Percentiles rank a stretch among this genome's conserved stretches.
phyloP scores from a whole-genome alignment of 1,284 basidiomycete species.

The Taiwanofungus camphoratus region DNA sequence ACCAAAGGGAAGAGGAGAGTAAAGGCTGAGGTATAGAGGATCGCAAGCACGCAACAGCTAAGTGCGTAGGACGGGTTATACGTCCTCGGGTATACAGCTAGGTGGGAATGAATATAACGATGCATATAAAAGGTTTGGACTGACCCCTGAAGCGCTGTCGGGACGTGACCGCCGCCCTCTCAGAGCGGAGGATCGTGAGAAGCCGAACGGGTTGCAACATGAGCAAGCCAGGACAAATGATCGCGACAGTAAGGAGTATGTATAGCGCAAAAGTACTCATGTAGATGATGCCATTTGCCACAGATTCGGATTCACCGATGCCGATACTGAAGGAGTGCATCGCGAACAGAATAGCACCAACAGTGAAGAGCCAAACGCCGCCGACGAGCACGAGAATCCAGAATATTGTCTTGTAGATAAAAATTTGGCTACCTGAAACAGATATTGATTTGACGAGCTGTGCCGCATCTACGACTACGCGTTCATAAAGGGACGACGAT shows the following conservation, averaged over 20 bases:
- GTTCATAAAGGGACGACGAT: background rate
- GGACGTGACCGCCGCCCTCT: conserved; percentile 61
- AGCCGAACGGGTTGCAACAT: conserved; percentile 64
- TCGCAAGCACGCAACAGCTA: conserved; percentile 59
- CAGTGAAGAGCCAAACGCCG: conserved; percentile 55
- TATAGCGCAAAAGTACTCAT: conserved; percentile 59
- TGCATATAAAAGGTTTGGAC: conserved; percentile 17
- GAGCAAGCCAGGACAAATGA: conserved; percentile 65
- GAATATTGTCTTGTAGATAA: conserved; percentile 65
- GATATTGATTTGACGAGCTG: conserved; percentile 55
- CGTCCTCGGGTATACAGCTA: conserved; percentile 67
- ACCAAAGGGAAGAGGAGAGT: conserved; percentile 73
- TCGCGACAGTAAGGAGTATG: conserved; percentile 60
- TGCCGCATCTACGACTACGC: conserved; percentile 35
- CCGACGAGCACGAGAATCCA: conserved; percentile 51
- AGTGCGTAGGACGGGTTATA: conserved; percentile 65
- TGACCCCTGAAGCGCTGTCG: conserved; percentile 73
- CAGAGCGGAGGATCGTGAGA: conserved; percentile 46
- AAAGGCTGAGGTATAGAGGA: conserved; percentile 69
- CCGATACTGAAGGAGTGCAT: conserved; percentile 48
- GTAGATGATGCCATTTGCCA: conserved; percentile 70
- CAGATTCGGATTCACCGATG: conserved; percentile 35
- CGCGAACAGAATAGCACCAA: conserved; percentile 65
- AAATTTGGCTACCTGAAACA: conserved; percentile 51
- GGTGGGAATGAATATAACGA: conserved; percentile 7